A percentile compares a stretch with the other conserved stretches of the same genome.
phyloP scores from a whole-genome alignment of 805 yeast genomes.

The Starmerella sirachaensis region DNA sequence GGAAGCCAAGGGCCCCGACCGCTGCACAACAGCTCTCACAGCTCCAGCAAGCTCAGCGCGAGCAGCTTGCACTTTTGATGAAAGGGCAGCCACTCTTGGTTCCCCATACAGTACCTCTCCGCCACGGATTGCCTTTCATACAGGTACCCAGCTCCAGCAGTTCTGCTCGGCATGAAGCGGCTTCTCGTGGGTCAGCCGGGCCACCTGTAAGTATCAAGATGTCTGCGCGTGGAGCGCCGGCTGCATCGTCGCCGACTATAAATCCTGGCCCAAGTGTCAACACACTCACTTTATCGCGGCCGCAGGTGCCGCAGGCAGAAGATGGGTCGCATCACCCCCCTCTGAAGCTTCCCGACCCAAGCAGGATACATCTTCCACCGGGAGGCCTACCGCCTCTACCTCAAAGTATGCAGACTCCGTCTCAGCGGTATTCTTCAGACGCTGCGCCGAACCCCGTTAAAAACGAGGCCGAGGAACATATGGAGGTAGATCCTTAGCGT shows the following conservation, averaged over 20 bases:
- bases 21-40: background rate
- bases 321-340: background rate
- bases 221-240: too few species aligned
- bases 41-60: constrained; percentile 1
- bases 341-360: constrained; percentile 1
- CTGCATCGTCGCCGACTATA: too few species aligned
- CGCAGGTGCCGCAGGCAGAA: background rate
- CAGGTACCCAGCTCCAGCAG: constrained; percentile 4
- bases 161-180: constrained; percentile 1
- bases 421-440: too few species aligned
- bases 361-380: constrained; percentile 10
- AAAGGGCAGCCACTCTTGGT: constrained; percentile 11
- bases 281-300: too few species aligned
- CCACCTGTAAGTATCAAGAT: constrained; percentile 14
- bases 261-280: too few species aligned
- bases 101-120: background rate
- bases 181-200: constrained; percentile 2
- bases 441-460: too few species aligned
- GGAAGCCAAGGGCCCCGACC: constrained; percentile 14
- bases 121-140: constrained; percentile 8
- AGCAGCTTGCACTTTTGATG: background rate
- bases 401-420: constrained; percentile 7
- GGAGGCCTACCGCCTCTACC: constrained; percentile 20
- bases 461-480: too few species aligned
- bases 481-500: too few species aligned